Evolutionary conservation across 2,329 filamentous ascomycete species (phyloP).

Genomic region (Alternaria postmessia): DNA sequence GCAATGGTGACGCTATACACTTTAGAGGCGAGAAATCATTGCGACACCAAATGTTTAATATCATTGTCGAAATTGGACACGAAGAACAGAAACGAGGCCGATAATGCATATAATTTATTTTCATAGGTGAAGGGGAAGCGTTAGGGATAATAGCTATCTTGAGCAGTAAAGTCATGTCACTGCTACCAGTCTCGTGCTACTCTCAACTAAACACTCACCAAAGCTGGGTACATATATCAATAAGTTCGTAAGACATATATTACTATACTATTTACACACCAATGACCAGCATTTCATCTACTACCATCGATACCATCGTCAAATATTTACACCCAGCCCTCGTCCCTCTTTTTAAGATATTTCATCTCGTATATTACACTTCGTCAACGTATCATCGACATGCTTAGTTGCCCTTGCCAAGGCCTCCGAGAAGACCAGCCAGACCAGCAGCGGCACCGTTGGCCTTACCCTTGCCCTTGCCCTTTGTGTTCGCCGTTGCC

Average conservation of each 20-base stretch:
- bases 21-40: background rate
- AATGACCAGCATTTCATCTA: constrained; percentile 1
- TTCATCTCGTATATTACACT: background rate
- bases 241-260: background rate
- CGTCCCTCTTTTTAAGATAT: background rate
- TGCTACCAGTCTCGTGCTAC: background rate
- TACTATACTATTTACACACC: constrained; percentile 3
- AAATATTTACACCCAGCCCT: background rate
- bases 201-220: background rate
- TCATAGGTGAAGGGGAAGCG: background rate
- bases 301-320: background rate
- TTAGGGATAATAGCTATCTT: background rate
- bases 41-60: background rate
- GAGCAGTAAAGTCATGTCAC: background rate
- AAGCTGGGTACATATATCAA: too few species aligned
- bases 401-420: constrained; percentile 6
- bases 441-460: constrained; percentile 5
- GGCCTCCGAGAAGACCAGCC: constrained; percentile 1
- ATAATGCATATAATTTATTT: background rate
- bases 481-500: constrained; percentile 1
- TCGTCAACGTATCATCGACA: background rate
- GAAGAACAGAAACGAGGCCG: background rate
- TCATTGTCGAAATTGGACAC: background rate
- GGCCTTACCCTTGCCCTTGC: constrained; percentile 1
- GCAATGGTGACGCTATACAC: background rate